Evolutionary conservation across 352 stramenopile species (phyloP).

Genomic region (Globisporangium apiculatum): DNA sequence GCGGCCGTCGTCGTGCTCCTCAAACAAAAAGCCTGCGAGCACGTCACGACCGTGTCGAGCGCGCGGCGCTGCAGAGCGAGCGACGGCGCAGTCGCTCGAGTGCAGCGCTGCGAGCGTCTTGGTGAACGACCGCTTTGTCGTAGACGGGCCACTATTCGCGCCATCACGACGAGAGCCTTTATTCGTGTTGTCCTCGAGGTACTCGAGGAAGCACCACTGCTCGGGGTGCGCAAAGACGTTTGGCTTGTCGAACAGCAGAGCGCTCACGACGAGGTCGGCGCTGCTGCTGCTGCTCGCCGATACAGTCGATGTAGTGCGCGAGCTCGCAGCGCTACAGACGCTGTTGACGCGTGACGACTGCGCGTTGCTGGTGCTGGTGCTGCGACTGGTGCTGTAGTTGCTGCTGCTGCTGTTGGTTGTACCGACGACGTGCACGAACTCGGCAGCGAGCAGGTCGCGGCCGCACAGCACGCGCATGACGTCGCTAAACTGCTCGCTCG

Average conservation of each 20-base stretch:
- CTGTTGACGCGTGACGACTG: not conserved
- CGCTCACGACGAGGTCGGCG: conserved; percentile 28
- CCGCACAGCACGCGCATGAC: conserved; percentile 6
- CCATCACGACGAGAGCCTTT: no score
- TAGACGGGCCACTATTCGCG: no score
- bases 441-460: conserved; percentile 1
- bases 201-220: conserved; percentile 38
- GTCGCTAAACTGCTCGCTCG: conserved; percentile 11
- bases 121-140: conserved; percentile 12
- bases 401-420: no score
- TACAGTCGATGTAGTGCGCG: conserved; percentile 1
- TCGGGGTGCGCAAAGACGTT: conserved; percentile 30
- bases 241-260: conserved; percentile 27
- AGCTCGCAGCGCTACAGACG: not conserved
- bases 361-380: not conserved
- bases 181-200: not conserved
- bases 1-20: conserved; percentile 23
- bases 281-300: conserved; percentile 15
- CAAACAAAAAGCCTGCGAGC: conserved; percentile 35
- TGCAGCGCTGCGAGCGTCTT: conserved; percentile 26
- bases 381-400: no score
- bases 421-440: conserved; percentile 3
- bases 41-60: conserved; percentile 29
- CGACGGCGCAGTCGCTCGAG: conserved; percentile 12
- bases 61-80: conserved; percentile 2